Base-by-base conservation (phyloP, 352 stramenopile genomes). In the Globisporangium abappressorium region DNA sequence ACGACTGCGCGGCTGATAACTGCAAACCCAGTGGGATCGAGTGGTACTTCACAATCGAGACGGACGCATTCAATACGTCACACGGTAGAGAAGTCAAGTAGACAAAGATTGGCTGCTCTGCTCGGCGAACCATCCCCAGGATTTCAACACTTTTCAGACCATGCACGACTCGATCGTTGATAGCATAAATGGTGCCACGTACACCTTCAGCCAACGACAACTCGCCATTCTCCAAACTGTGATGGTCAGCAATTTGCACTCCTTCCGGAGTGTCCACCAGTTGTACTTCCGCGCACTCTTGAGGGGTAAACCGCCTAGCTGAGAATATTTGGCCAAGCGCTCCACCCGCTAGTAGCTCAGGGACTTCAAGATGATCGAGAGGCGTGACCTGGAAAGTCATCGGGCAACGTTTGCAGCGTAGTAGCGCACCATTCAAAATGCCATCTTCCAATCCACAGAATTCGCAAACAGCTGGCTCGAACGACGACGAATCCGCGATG, bases 371-470 rank as follows among this genome's bases (percentile, higher is more conserved):
- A 4, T 84, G 55, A n/a, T 82, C 74, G 20, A 91, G 36, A 56
- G 76, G 65, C 51, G 72, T 78, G 36, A 71, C 77, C 14, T 70
- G 70, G 54, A 49, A 59, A 64, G 71, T 87, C 64, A 90, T 57
- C 14, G 80, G 75, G n/a, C 77, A 92, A 47, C 80, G 81, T 33
- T 81, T 87, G 59, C 70, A 93, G 20, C 43, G 30, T 18, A 78
- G 64, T 20, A 93, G 68, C 14, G 71, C 46, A 9, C 85, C 83
- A 24, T 90, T 93, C 34, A 93, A 66, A 47, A 93, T 81, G 3
- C 77, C 81, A 64, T 91, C 81, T 70, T 84, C 82, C 20, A 93
- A 70, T 15, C 73, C 75, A 24, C 84, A 93, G 57, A 91, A 87
- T 15, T 66, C 71, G 60, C 84, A 93, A 49, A 70, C 22, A 22